Evolutionary conservation across 768 basidiomycete genomes (phyloP).

Genomic region (Termitomyces sp.): DNA sequence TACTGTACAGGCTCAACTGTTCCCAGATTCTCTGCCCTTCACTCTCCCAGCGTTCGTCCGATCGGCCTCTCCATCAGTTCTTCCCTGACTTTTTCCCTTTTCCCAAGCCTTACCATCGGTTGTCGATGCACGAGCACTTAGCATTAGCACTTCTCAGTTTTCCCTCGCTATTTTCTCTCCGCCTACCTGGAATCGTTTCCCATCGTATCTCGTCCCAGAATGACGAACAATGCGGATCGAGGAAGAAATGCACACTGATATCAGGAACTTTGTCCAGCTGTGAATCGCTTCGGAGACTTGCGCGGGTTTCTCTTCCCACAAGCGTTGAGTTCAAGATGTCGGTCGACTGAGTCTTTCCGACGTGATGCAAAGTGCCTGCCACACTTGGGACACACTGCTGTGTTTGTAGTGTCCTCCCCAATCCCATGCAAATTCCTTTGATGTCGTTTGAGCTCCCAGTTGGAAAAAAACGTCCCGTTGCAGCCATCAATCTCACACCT

Average conservation of each 20-base stretch:
- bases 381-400: constrained; percentile 1
- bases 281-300: not conserved
- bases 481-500: constrained; percentile 1
- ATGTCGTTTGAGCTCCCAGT: constrained; percentile 7
- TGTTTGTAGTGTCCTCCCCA: not conserved
- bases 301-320: constrained; percentile 6
- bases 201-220: too few relatives aligned
- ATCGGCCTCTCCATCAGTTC: too few relatives aligned
- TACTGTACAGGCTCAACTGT: too few relatives aligned
- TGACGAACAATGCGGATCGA: not conserved
- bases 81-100: too few relatives aligned
- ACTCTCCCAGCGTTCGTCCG: too few relatives aligned
- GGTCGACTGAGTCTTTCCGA: constrained; percentile 4
- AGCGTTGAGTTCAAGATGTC: constrained; percentile 1
- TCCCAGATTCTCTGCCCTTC: too few relatives aligned
- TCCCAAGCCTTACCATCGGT: too few relatives aligned
- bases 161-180: too few relatives aligned
- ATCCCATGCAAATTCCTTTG: constrained; percentile 1
- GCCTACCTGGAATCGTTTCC: too few relatives aligned
- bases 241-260: not conserved
- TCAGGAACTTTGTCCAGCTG: not conserved
- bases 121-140: too few relatives aligned
- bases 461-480: constrained; percentile 3
- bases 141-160: too few relatives aligned
- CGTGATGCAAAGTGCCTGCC: not conserved